Base-by-base conservation (phyloP, 805 yeast genomes). In the Ogataea glucozyma region DNA sequence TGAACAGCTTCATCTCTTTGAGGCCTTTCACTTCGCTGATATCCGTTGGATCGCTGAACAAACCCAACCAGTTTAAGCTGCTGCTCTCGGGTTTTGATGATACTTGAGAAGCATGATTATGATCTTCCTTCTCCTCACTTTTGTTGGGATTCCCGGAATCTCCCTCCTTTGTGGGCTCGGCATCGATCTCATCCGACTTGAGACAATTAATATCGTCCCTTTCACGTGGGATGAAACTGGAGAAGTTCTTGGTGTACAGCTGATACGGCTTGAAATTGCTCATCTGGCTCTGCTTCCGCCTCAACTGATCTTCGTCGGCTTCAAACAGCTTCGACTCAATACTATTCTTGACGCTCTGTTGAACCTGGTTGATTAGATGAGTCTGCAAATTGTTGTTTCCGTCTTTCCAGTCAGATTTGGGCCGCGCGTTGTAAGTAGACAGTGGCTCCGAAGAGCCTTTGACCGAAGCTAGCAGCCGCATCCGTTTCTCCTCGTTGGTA, bases 41-140 rank as follows among this genome's bases (percentile, higher is more conserved):
- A 9, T 48, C 44, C 4, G 43, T 33, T 3, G 47, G 49, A 23
- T 43, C 45, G 26, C 27, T 37, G 17, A 43, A 10, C 11, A 38
- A 47, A 4, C 45, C 40, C 4, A 45, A 43, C 52, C 52, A 48
- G 18, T 45, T n/a, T n/a, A n/a, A n/a, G n/a, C n/a, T n/a, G n/a
- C n/a, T n/a, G n/a, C n/a, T n/a, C n/a, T n/a, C n/a, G n/a, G 17
- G 11, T 10, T 26, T 10, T 11, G 24, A 6, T 22, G 24, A 22
- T 10, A 22, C 24, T 7, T 7, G 10, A 6, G 7, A 6, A 22
- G 7, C 24, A 10, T 10, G 24, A 7, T 7, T 10, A 6, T 22
- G 9, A 22, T 22, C 24, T 7, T 14, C 18, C 18, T n/a, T 27
- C 31, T 5, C 31, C 31, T 27, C 24, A 22, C 24, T 22, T 10